Conservation (phyloP, 345 rosid genomes). For the Erucastrum elatum region DNA sequence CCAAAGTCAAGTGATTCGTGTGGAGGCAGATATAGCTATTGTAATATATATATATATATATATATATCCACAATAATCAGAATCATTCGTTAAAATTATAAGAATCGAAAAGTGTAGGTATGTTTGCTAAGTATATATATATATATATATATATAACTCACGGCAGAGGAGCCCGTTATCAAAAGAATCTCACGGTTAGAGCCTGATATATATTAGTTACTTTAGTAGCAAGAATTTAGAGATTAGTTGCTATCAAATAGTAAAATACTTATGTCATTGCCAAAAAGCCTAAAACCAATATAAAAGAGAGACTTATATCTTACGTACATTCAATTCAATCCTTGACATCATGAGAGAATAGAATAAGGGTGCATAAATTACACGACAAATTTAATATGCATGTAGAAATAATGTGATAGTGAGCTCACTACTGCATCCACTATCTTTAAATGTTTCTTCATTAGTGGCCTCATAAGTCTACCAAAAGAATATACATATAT, state of each 20-base stretch:
- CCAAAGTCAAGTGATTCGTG: background rate
- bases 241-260: slow-evolving; percentile 17
- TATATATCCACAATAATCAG: slow-evolving; percentile 7
- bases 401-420: slow-evolving; percentile 24
- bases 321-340: slow-evolving; percentile 22
- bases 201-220: background rate
- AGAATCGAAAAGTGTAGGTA: background rate
- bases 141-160: slow-evolving; percentile 26
- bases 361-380: slow-evolving; percentile 14
- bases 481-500: slow-evolving; percentile 16
- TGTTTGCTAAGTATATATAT: too few species aligned
- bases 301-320: slow-evolving; percentile 8
- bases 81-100: background rate
- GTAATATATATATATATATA: too few species aligned
- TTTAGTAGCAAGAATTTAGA: slow-evolving; percentile 5
- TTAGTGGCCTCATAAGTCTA: slow-evolving; percentile 13
- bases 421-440: slow-evolving; percentile 39
- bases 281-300: background rate
- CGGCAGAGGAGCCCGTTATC: slow-evolving; percentile 6
- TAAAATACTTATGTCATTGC: slow-evolving; percentile 17
- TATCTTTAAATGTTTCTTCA: slow-evolving; percentile 30
- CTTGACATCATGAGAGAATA: slow-evolving; percentile 29
- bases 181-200: slow-evolving; percentile 3
- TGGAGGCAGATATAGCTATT: background rate
- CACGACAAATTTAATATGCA: slow-evolving; percentile 3